Conservation (phyloP, 2,329 filamentous ascomycete species). For the Elsinoe fawcettii region DNA sequence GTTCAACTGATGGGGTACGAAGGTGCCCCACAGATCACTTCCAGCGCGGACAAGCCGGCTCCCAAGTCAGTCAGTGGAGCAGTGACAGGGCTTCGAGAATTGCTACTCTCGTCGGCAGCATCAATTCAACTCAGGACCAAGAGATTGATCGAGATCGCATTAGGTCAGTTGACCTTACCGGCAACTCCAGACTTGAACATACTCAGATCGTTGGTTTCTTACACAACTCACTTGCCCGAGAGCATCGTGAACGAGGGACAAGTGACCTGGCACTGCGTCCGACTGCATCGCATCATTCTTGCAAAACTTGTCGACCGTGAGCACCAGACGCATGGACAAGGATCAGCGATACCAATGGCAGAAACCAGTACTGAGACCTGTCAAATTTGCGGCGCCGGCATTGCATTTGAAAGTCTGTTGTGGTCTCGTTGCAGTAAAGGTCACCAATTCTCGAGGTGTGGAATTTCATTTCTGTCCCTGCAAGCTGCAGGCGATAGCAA, state of each 20-base stretch:
- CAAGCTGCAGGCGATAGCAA: constrained; percentile 48
- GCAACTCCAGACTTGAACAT: constrained; percentile 14
- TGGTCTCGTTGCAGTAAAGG: constrained; percentile 44
- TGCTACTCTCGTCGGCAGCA: background rate
- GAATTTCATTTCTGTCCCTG: constrained; percentile 47
- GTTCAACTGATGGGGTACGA: background rate
- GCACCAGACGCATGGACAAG: background rate
- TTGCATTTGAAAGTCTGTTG: constrained; percentile 41
- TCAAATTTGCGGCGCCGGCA: constrained; percentile 42
- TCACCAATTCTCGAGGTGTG: constrained; percentile 49
- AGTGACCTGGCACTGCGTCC: constrained; percentile 17
- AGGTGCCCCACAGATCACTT: background rate
- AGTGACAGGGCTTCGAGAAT: background rate
- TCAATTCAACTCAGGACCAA: constrained; percentile 6
- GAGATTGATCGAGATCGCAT: constrained; percentile 14
- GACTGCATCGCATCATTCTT: constrained; percentile 16
- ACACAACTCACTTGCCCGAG: constrained; percentile 21
- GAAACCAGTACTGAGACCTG: constrained; percentile 37
- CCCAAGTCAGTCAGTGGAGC: background rate
- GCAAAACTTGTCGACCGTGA: constrained; percentile 14
- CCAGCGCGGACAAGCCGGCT: background rate
- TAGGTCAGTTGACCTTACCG: constrained; percentile 1
- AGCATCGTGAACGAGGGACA: constrained; percentile 20
- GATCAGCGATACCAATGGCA: constrained; percentile 3
- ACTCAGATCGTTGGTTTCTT: constrained; percentile 18